A percentile compares a stretch with the other conserved stretches of the same genome.
phyloP scores from a whole-genome alignment of 257 asterid species.

The Ilex asprella region DNA sequence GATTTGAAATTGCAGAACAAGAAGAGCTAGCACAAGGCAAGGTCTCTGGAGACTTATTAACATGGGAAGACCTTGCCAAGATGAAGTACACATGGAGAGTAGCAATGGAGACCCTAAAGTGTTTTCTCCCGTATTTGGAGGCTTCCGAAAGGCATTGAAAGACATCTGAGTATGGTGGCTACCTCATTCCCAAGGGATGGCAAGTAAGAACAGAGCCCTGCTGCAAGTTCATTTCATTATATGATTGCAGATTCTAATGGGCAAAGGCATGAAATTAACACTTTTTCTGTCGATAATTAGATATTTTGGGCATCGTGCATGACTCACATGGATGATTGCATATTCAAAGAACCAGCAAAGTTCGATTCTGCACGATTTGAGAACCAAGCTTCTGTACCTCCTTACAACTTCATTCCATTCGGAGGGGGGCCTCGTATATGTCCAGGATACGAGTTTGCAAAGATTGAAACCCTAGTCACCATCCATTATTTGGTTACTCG shows the following conservation, averaged over 20 bases:
- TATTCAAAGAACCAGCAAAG: constrained; percentile 50
- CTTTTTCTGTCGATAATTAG: constrained; percentile 16
- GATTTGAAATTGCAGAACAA: constrained; percentile 33
- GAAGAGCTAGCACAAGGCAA: constrained; percentile 43
- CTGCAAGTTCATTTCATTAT: no score
- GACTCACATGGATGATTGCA: constrained; percentile 57
- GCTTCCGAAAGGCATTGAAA: constrained; percentile 46
- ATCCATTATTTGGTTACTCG: constrained; percentile 46
- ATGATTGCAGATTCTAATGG: no score
- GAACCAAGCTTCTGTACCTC: constrained; percentile 40
- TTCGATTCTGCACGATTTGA: constrained; percentile 55
- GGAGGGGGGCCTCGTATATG: constrained; percentile 75
- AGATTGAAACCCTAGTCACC: constrained; percentile 49
- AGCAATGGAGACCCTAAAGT: constrained; percentile 55
- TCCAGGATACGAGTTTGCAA: constrained; percentile 73
- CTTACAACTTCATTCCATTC: constrained; percentile 56
- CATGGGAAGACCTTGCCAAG: constrained; percentile 69
- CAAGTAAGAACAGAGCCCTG: constrained; percentile 35
- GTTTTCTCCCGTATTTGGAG: constrained; percentile 61
- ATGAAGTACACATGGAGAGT: constrained; percentile 79
- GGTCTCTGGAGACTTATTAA: constrained; percentile 28
- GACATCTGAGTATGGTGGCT: constrained; percentile 56
- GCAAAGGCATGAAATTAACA: background rate
- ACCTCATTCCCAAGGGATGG: constrained; percentile 75
- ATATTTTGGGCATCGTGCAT: constrained; percentile 53